A percentile compares a stretch with the other conserved stretches of the same genome.
Evolutionary conservation across 2,329 filamentous ascomycete genomes (phyloP).

Genomic region (Aspergillus pseudoviridinutans): DNA sequence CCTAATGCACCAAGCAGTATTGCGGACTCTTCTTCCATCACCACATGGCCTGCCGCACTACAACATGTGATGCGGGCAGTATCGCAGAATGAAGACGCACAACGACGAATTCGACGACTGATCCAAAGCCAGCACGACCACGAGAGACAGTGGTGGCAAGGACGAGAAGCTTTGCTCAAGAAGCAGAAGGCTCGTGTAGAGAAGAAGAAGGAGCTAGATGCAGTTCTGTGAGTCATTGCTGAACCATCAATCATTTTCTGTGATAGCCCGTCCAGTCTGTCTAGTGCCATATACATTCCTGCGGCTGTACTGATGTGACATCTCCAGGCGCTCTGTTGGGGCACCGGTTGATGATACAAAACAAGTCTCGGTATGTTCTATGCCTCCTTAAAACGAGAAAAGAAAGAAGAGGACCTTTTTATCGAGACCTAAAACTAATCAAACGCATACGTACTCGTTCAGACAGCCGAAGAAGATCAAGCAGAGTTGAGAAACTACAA

Average conservation of each 20-base stretch:
- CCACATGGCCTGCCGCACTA: constrained; percentile 50
- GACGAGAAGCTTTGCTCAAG: constrained; percentile 48
- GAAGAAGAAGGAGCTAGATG: constrained; percentile 52
- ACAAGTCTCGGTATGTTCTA: constrained; percentile 27
- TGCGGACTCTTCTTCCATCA: constrained; percentile 45
- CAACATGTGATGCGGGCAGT: constrained; percentile 50
- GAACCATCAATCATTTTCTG: not conserved
- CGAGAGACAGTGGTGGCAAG: constrained; percentile 58
- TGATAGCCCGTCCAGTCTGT: not conserved
- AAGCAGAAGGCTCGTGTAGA: constrained; percentile 51
- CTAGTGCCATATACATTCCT: not conserved
- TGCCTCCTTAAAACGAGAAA: not conserved
- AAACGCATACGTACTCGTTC: not conserved
- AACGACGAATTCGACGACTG: constrained; percentile 50
- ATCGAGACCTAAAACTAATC: not conserved
- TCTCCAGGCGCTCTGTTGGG: constrained; percentile 44
- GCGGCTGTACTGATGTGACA: not conserved
- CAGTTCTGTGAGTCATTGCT: constrained; percentile 47
- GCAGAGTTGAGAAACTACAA: constrained; percentile 58
- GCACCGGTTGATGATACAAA: constrained; percentile 34
- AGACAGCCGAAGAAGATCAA: constrained; percentile 47
- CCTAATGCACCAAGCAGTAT: not conserved
- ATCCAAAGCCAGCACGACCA: constrained; percentile 61
- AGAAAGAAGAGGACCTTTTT: not conserved
- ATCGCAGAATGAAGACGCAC: constrained; percentile 41